Evolutionary conservation across 345 rosid genomes (phyloP).

Genomic region (Brassica napus): Da-Ae NC_063446.1:60786501-60787000

Average conservation of each 20-base stretch:
- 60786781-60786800: slow-evolving; percentile 49
- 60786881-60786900: slow-evolving; percentile 25
- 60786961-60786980: slow-evolving; percentile 43
- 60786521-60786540: background rate
- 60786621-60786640: too few species aligned
- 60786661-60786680: too few species aligned
- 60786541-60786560: too few species aligned
- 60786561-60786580: too few species aligned
- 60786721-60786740: slow-evolving; percentile 3
- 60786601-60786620: too few species aligned
- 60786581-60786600: too few species aligned
- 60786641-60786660: too few species aligned
- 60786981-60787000: slow-evolving; percentile 37
- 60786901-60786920: slow-evolving; percentile 23
- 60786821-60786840: slow-evolving; percentile 79
- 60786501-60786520: too few species aligned
- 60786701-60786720: background rate
- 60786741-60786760: slow-evolving; percentile 21
- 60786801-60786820: slow-evolving; percentile 61
- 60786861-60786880: slow-evolving; percentile 12
- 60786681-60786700: too few species aligned
- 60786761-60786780: slow-evolving; percentile 44
- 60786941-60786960: slow-evolving; percentile 51
- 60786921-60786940: slow-evolving; percentile 21
- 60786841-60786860: slow-evolving; percentile 88